Evolutionary conservation across 2,329 filamentous ascomycete genomes (phyloP).

Genomic region (Juglanconis sp.): DNA sequence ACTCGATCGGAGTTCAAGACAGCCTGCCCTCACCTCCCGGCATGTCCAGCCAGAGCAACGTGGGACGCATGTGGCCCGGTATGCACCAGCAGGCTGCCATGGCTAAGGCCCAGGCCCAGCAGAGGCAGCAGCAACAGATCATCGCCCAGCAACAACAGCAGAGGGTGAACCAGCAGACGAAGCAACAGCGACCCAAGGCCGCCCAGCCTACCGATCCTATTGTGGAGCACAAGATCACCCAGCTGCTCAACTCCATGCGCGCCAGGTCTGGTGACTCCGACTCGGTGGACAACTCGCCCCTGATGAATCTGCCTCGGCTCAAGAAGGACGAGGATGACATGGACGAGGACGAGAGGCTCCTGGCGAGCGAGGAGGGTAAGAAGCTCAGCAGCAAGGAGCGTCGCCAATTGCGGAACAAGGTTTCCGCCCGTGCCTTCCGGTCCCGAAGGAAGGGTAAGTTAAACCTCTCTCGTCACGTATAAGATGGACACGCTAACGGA

Average conservation of each 20-base stretch:
- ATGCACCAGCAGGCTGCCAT: conserved; percentile 89
- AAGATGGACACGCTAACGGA: conserved; percentile 43
- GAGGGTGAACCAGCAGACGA: conserved; percentile 35
- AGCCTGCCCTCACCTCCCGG: conserved; percentile 43
- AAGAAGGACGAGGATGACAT: conserved; percentile 98
- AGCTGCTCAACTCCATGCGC: conserved; percentile 88
- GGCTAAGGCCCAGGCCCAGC: conserved; percentile 68
- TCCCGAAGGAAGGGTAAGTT: conserved; percentile 92
- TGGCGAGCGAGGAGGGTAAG: conserved; percentile 95
- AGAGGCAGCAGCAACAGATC: conserved; percentile 63
- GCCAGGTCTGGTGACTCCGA: conserved; percentile 61
- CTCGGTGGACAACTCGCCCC: conserved; percentile 42
- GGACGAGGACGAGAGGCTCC: conserved; percentile 92
- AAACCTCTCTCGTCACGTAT: not conserved
- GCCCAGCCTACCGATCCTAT: conserved; percentile 61
- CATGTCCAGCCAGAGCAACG: conserved; percentile 47
- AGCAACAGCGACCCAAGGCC: conserved; percentile 46
- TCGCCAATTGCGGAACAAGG: conserved; percentile 96
- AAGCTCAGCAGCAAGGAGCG: conserved; percentile 98
- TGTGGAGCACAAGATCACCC: conserved; percentile 89
- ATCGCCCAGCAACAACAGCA: conserved; percentile 58
- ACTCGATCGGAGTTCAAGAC: conserved; percentile 63
- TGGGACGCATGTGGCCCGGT: conserved; percentile 82
- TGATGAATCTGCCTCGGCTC: conserved; percentile 67
- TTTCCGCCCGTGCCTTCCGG: conserved; percentile 94